Percentiles rank a stretch among this genome's conserved stretches.
phyloP scores from a whole-genome alignment of 2,329 filamentous ascomycete species.

The Scedosporium dehoogii region DNA sequence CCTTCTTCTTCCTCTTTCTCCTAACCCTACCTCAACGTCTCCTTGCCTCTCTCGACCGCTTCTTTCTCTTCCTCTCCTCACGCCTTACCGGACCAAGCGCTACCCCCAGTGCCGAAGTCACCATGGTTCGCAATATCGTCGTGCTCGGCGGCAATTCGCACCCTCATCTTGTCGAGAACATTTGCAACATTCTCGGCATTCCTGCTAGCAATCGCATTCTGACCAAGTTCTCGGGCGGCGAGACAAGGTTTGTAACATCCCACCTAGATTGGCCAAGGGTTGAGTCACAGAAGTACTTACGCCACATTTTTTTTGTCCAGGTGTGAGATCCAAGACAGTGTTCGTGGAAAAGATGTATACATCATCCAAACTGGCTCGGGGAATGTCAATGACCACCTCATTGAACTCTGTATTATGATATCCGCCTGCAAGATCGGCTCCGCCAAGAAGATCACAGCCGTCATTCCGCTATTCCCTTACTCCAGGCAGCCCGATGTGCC shows the following conservation, averaged over 20 bases:
- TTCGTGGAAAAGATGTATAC: conserved; percentile 97
- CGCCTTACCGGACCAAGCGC: background rate
- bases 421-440: conserved; percentile 96
- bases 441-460: conserved; percentile 83
- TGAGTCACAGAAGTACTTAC: background rate
- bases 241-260: conserved; percentile 41
- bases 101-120: conserved; percentile 9
- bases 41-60: background rate
- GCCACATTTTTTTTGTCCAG: conserved; percentile 26
- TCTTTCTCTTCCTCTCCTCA: background rate
- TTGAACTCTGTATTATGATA: conserved; percentile 96
- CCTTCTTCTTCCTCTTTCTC: background rate
- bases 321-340: conserved; percentile 92
- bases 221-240: conserved; percentile 87
- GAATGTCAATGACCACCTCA: conserved; percentile 89
- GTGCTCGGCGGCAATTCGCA: conserved; percentile 90
- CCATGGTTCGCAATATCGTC: conserved; percentile 91
- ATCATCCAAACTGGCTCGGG: conserved; percentile 92
- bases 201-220: conserved; percentile 77
- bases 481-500: conserved; percentile 92
- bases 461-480: conserved; percentile 93
- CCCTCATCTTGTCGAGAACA: conserved; percentile 72
- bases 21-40: background rate
- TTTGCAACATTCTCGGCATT: conserved; percentile 82
- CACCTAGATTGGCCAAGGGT: background rate